phyloP scores from a whole-genome alignment of 1,284 basidiomycete genomes.

The Sphagnurus paluster region DNA sequence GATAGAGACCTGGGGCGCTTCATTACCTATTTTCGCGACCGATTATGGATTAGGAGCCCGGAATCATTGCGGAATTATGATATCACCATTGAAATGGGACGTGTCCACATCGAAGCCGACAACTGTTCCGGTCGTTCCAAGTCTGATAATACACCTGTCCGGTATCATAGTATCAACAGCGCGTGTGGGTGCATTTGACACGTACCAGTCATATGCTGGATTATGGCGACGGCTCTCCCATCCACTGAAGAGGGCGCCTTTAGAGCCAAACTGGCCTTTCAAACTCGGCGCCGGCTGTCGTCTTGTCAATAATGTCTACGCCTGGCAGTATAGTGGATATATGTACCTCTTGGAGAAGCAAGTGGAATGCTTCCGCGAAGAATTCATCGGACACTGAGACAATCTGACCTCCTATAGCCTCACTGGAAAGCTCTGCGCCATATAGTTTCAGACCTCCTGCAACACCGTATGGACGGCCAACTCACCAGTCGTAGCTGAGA shows the following conservation, averaged over 20 bases:
- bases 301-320: conserved; percentile 5
- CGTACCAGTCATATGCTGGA: conserved; percentile 84
- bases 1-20: conserved; percentile 82
- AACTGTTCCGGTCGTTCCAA: conserved; percentile 80
- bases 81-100: conserved; percentile 85
- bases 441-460: neutral
- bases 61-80: neutral
- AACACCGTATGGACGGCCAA: neutral
- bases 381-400: conserved; percentile 91
- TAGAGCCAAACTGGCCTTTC: conserved; percentile 95
- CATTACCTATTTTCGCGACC: conserved; percentile 83
- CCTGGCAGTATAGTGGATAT: neutral
- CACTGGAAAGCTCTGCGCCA: conserved; percentile 82
- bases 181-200: neutral
- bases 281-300: conserved; percentile 76
- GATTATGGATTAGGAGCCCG: neutral
- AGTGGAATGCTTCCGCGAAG: conserved; percentile 85
- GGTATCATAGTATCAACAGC: neutral
- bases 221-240: conserved; percentile 96
- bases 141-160: conserved; percentile 83
- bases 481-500: conserved; percentile 63
- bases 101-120: conserved; percentile 96
- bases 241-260: conserved; percentile 92
- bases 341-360: conserved; percentile 80
- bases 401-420: conserved; percentile 79